phyloP scores from a whole-genome alignment of 106 monocot genomes.

The Allium sativum region DNA sequence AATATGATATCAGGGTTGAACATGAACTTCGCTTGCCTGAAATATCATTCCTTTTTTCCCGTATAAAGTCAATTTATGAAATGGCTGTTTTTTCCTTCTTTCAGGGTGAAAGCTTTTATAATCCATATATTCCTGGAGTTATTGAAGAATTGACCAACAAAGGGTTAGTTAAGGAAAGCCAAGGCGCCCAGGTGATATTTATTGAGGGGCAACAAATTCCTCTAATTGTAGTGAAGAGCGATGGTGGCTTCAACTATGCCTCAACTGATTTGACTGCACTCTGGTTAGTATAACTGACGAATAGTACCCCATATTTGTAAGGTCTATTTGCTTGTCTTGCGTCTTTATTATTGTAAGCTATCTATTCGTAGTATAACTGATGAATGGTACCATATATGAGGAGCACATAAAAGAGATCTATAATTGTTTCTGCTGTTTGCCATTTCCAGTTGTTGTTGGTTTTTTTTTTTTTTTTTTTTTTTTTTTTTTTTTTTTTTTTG shows the following conservation, averaged over 20 bases:
- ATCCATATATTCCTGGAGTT: slow-evolving; percentile 43
- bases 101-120: slow-evolving; percentile 71
- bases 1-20: no score
- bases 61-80: background rate
- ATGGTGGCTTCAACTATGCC: slow-evolving; percentile 90
- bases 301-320: background rate
- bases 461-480: no score
- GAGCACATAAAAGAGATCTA: no score
- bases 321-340: no score
- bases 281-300: slow-evolving; percentile 31
- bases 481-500: no score
- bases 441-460: no score
- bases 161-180: slow-evolving; percentile 71
- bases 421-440: no score
- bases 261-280: slow-evolving; percentile 92
- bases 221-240: slow-evolving; percentile 86
- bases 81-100: background rate
- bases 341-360: background rate
- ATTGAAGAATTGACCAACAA: slow-evolving; percentile 47
- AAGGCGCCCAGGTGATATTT: slow-evolving; percentile 83
- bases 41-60: background rate
- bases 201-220: slow-evolving; percentile 68
- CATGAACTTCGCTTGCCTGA: no score
- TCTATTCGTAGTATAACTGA: background rate
- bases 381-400: no score